Evolutionary conservation across 176 grass and related monocot genomes (phyloP), one percentile per base, ranked within the genome.

Genomic region (Chloris gayana): DNA sequence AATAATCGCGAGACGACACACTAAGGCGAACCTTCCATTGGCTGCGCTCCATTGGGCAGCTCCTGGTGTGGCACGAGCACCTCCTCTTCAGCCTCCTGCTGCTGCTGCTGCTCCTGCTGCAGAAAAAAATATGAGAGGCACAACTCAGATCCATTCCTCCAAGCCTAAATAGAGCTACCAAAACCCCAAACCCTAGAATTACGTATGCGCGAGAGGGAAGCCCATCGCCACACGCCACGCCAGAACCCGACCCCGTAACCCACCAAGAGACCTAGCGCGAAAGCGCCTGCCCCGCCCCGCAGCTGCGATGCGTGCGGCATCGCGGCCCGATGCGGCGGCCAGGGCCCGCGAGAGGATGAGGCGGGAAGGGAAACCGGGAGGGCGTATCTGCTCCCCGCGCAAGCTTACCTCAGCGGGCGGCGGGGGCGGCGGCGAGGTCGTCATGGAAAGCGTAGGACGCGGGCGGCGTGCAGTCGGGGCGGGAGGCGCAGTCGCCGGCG

Each of bases 21-120:
- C 15, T 18, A 50, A 81, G 83, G 22, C 70, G 27, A 72, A 97
- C 94, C 94, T 91, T 97, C 94, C 94, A 97, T 97, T 73, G 94
- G 94, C 66, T 97, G 94, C 2, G 91, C 42, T 39, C 91, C 94
- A 46, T 93, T 93, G 57, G 86, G 64, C 62, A 97, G 69, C 60
- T 97, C 94, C 81, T 77, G 84, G n/a, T 91, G 88, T 29, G 91
- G 88, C 27, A 93, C 91, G 60, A 97, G 88, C 91, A 93, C 83
- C 82, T 91, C 94, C 32, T 93, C 91, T 75, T 97, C 91, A 77
- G 85, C 70, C 68, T 89, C 86, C 50, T 68, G 77, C 27, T 79
- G 69, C 80, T 79, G 82, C 78, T 85, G 76, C 75, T 68, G 84
- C 61, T 86, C 26, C 60, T 63, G 29, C 62, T 64, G 58, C 19